Evolutionary conservation across 2,329 filamentous ascomycete genomes (phyloP).

Genomic region (Paraphoma chrysanthemicola): DNA sequence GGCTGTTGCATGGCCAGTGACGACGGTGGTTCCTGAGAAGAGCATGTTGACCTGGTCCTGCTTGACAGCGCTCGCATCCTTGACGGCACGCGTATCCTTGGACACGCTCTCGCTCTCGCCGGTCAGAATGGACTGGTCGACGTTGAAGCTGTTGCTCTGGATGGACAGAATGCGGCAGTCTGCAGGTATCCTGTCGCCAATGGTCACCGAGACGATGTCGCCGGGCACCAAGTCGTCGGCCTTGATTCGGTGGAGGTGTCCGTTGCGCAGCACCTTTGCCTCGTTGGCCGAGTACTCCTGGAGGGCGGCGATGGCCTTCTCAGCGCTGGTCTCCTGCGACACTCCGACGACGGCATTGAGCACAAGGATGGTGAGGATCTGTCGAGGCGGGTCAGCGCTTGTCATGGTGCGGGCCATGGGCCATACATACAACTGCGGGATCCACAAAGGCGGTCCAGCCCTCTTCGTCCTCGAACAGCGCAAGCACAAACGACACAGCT

Average conservation of each 20-base stretch:
- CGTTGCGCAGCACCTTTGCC: constrained; percentile 89
- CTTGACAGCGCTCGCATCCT: constrained; percentile 86
- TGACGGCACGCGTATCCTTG: constrained; percentile 75
- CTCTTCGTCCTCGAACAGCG: constrained; percentile 89
- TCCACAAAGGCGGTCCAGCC: constrained; percentile 98
- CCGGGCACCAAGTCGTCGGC: constrained; percentile 97
- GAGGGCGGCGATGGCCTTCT: constrained; percentile 96
- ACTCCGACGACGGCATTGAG: constrained; percentile 97
- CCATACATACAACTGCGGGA: constrained; percentile 79
- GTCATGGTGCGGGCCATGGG: too few species aligned
- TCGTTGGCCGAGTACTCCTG: constrained; percentile 99
- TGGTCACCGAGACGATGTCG: constrained; percentile 84
- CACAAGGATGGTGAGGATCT: constrained; percentile 96
- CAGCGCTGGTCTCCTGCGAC: constrained; percentile 96
- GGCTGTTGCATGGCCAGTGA: constrained; percentile 90
- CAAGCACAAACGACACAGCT: constrained; percentile 89
- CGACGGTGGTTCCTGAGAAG: constrained; percentile 97
- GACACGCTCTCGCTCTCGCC: constrained; percentile 97
- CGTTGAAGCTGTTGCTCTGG: constrained; percentile 95
- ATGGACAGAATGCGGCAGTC: constrained; percentile 90
- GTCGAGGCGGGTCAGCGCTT: not conserved
- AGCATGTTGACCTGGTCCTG: constrained; percentile 98
- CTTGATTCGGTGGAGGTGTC: constrained; percentile 81
- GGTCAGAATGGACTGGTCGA: constrained; percentile 96
- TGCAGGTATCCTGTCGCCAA: constrained; percentile 92